Percentiles rank a stretch among this genome's conserved stretches.
These are phyloP conservation scores for Escallonia herrerae DNA, from an alignment of 129 eudicot species.

Conservation along the genomic window DNA sequence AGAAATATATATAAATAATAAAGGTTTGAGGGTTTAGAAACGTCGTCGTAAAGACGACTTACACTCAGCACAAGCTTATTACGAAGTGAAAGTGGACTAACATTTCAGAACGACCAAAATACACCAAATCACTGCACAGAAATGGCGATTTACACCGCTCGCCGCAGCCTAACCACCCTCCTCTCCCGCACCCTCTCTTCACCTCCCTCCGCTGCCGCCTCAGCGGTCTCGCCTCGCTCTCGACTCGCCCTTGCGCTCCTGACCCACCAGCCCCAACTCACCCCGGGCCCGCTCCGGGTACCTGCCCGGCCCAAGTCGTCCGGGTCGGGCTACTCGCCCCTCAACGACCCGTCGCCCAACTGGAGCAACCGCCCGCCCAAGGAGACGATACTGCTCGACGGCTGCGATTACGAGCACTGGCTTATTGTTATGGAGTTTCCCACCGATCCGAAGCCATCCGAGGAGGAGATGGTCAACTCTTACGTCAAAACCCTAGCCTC, in stretches of 20 bases:
- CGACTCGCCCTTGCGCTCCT: slow-evolving; percentile 39
- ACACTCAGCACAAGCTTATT: too few relatives aligned
- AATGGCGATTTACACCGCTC: slow-evolving; percentile 51
- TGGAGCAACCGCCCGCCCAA: slow-evolving; percentile 99
- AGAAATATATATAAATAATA: too few relatives aligned
- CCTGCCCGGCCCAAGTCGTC: slow-evolving; percentile 38
- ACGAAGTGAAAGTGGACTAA: too few relatives aligned
- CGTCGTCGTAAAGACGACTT: too few relatives aligned
- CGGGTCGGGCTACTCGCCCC: slow-evolving; percentile 80
- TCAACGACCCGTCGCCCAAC: slow-evolving; percentile 92
- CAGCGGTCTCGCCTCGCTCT: slow-evolving; percentile 20
- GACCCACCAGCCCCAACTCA: slow-evolving; percentile 22
- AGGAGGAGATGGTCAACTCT: slow-evolving; percentile 61
- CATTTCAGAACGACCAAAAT: too few relatives aligned
- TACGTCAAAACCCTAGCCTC: slow-evolving; percentile 94
- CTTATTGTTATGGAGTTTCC: slow-evolving; percentile 89
- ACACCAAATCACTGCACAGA: slow-evolving; percentile 2
- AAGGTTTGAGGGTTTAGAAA: too few relatives aligned
- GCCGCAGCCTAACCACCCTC: slow-evolving; percentile 54
- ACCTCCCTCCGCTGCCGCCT: slow-evolving; percentile 17
- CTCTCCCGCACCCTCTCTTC: slow-evolving; percentile 32
- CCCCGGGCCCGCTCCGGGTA: slow-evolving; percentile 15
- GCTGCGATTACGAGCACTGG: slow-evolving; percentile 98
- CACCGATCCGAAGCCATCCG: slow-evolving; percentile 71
- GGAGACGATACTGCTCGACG: slow-evolving; percentile 84